Conservation (phyloP, 2,329 filamentous ascomycete genomes). For the Pyricularia grisea region DNA sequence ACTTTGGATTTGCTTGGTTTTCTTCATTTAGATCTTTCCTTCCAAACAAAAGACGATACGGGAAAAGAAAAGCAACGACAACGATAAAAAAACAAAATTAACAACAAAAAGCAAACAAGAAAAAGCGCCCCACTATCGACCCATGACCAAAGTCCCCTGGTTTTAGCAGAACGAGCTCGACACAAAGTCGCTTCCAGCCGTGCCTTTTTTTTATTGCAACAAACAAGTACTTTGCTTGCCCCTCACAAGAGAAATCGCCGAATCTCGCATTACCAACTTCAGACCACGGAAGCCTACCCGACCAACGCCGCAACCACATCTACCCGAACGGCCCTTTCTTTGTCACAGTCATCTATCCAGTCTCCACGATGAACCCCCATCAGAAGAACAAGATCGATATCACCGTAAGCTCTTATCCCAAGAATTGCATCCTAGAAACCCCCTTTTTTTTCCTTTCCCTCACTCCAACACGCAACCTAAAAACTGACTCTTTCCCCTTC, state of each 20-base stretch:
- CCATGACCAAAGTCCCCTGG: background rate
- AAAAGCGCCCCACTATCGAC: background rate
- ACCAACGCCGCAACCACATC: background rate
- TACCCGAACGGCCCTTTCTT: background rate
- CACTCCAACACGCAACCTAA: background rate
- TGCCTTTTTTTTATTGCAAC: background rate
- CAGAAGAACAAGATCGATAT: conserved; percentile 98
- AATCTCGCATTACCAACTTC: background rate
- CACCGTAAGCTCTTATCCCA: conserved; percentile 55
- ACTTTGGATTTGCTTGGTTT: background rate
- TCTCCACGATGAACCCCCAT: conserved; percentile 73
- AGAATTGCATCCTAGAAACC: background rate
- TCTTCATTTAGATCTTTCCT: no score
- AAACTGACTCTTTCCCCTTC: background rate
- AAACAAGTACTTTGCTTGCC: background rate
- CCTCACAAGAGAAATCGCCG: background rate
- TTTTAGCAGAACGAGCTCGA: background rate
- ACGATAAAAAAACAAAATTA: background rate
- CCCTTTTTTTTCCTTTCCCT: background rate
- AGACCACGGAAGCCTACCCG: background rate
- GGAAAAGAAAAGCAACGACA: background rate
- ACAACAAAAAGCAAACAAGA: background rate
- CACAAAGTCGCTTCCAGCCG: background rate
- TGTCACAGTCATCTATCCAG: background rate
- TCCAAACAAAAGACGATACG: background rate